Evolutionary conservation across 352 stramenopile species (phyloP), one percentile per base, ranked within the genome.

Genomic region (Phytophthora citricola): DNA sequence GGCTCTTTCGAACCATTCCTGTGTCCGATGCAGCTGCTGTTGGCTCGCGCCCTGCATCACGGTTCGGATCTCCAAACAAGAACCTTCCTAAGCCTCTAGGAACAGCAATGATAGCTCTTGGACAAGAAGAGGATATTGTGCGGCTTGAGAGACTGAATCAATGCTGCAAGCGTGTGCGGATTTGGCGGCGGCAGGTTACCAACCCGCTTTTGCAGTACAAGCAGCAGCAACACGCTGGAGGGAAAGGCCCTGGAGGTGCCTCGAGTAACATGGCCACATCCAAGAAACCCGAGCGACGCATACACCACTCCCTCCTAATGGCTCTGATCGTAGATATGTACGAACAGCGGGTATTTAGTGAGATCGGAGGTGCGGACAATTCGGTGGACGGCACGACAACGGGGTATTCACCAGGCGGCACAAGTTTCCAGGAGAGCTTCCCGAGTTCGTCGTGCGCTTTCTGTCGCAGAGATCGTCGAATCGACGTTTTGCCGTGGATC

Each of bases 301-400:
- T 94, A 63, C 86, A 94, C 59, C 57, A 89, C 17, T 83, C 83
- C 14, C 49, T 90, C 32, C 58, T 93, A 20, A 81, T 92, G 73
- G 66, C 79, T 6, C 64, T 90, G 61, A 91, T 93, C 55, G 62
- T 92, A 36, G 85, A 94, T 44, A 76, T 92, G 7, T 93, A 90
- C 65, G 86, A 93, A 46, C 82, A 91, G 58, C 73, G 71, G 3
- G 65, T 87, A 41, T 53, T 75, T 17, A 63, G 55, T 20, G 79
- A 85, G 55, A 22, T 71, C 34, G 84, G 88, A 46, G 68, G 75
- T 39, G 56, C 62, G 40, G 54, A 74, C 39, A 47, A n/a, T 9
- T 63, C 51, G 39, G 2, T 51, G 24, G 64, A 69, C 22, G 51
- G 43, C 15, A 17, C 39, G 31, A 51, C 58, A 32, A 64, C 10